These are phyloP conservation scores for Stemphylium beticola DNA, from an alignment of 2,329 filamentous ascomycete genomes.

Conservation along the genomic window DNA sequence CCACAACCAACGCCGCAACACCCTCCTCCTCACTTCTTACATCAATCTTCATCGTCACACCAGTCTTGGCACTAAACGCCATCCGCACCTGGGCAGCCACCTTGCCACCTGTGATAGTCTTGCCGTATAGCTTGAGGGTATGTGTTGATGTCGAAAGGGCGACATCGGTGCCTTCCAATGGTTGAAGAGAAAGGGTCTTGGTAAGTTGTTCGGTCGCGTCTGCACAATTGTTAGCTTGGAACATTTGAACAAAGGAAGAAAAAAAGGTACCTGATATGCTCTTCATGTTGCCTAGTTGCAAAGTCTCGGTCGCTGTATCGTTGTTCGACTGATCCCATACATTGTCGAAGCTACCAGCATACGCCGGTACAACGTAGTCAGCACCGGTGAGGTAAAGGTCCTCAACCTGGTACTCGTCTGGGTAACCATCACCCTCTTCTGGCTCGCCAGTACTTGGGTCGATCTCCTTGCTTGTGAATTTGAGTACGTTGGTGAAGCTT, in stretches of 20 bases:
- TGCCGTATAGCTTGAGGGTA: slow-evolving; percentile 93
- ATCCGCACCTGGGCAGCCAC: slow-evolving; percentile 89
- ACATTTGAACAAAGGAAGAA: not conserved
- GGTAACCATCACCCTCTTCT: slow-evolving; percentile 83
- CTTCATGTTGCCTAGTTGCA: slow-evolving; percentile 86
- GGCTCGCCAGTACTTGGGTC: slow-evolving; percentile 93
- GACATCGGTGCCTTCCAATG: slow-evolving; percentile 92
- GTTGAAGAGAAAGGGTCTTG: slow-evolving; percentile 86
- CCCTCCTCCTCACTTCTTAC: slow-evolving; percentile 92
- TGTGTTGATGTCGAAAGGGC: slow-evolving; percentile 88
- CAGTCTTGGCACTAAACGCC: slow-evolving; percentile 90
- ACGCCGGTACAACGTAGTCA: slow-evolving; percentile 92
- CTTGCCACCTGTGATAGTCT: slow-evolving; percentile 87
- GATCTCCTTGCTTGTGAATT: slow-evolving; percentile 98
- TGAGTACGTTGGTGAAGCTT: slow-evolving; percentile 89
- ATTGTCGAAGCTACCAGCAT: slow-evolving; percentile 92
- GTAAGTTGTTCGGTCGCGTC: slow-evolving; percentile 93
- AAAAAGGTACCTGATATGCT: slow-evolving; percentile 80
- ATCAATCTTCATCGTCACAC: slow-evolving; percentile 94
- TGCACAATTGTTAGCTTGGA: slow-evolving; percentile 46
- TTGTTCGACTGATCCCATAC: slow-evolving; percentile 94
- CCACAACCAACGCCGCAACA: slow-evolving; percentile 82
- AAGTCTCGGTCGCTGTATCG: slow-evolving; percentile 88
- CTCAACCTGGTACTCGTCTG: slow-evolving; percentile 96
- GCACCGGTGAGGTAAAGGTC: slow-evolving; percentile 89